Percentiles rank a stretch among this genome's conserved stretches.
phyloP scores from a whole-genome alignment of 2,329 filamentous ascomycete species.

The Apiospora koreana region DNA sequence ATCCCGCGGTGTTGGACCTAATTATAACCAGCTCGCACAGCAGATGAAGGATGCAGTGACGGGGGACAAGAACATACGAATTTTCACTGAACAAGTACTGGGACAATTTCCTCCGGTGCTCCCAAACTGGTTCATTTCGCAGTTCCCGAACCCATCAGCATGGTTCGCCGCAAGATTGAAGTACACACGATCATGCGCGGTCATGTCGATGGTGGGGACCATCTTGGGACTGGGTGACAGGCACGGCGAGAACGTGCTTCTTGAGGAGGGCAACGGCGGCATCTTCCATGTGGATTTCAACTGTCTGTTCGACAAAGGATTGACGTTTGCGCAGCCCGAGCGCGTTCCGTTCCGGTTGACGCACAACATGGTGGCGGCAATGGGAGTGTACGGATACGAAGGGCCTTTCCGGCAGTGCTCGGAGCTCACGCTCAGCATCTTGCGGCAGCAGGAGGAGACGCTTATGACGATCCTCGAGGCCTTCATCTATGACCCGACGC shows the following conservation, averaged over 20 bases:
- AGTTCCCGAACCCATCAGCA: constrained; percentile 86
- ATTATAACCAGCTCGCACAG: constrained; percentile 68
- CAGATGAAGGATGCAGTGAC: constrained; percentile 64
- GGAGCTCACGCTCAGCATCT: constrained; percentile 81
- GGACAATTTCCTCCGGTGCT: constrained; percentile 78
- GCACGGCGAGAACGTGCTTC: constrained; percentile 94
- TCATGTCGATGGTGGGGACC: constrained; percentile 99
- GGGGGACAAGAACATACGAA: constrained; percentile 59
- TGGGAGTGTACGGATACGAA: constrained; percentile 93
- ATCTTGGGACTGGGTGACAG: constrained; percentile 92
- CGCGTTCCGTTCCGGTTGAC: constrained; percentile 94
- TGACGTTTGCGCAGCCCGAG: constrained; percentile 94
- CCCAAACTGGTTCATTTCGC: constrained; percentile 92
- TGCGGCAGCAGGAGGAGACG: constrained; percentile 92
- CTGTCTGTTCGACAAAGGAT: constrained; percentile 96
- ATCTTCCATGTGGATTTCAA: constrained; percentile 99
- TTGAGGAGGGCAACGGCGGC: constrained; percentile 91
- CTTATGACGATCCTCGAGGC: constrained; percentile 97
- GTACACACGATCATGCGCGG: constrained; percentile 91
- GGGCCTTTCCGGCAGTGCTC: constrained; percentile 89
- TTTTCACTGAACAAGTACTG: constrained; percentile 70
- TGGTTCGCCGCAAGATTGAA: constrained; percentile 89
- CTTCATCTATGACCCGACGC: constrained; percentile 94
- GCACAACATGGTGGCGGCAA: constrained; percentile 97
- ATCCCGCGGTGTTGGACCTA: constrained; percentile 67